A percentile compares a stretch with the other conserved stretches of the same genome.
phyloP scores from a whole-genome alignment of 139 green algal species.

The Cymbomonas tetramitiformis region DNA sequence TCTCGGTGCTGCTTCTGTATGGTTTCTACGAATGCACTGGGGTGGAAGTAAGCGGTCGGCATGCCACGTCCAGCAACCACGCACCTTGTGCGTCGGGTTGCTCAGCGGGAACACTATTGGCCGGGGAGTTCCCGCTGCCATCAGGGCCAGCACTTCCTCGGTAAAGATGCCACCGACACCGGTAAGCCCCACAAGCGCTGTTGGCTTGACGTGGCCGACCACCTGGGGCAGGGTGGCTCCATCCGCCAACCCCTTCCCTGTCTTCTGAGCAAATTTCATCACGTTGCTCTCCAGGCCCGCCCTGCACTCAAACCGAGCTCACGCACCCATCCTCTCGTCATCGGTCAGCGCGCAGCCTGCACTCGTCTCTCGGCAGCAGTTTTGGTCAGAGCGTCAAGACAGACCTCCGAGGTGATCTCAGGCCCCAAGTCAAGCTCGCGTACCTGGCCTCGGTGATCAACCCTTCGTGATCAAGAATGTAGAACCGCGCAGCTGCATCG shows the following conservation, averaged over 20 bases:
- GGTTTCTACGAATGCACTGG: too few relatives aligned
- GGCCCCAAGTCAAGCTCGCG: background rate
- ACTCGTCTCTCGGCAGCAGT: too few relatives aligned
- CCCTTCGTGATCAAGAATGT: slow-evolving; percentile 44
- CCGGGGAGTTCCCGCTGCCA: slow-evolving; percentile 8
- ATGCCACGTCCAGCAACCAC: too few relatives aligned
- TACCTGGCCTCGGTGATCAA: slow-evolving; percentile 34
- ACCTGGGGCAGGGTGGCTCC: slow-evolving; percentile 44
- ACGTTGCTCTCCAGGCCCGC: background rate
- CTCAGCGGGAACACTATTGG: slow-evolving; percentile 28
- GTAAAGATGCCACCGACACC: slow-evolving; percentile 50
- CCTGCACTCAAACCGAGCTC: too few relatives aligned
- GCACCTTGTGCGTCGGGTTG: slow-evolving; percentile 27
- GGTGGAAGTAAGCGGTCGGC: too few relatives aligned
- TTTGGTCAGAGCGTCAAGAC: too few relatives aligned
- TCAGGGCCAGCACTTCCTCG: slow-evolving; percentile 26
- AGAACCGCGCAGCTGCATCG: slow-evolving; percentile 48
- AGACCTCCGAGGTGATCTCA: too few relatives aligned
- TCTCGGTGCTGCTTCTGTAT: too few relatives aligned
- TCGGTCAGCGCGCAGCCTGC: too few relatives aligned
- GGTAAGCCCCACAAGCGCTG: slow-evolving; percentile 61
- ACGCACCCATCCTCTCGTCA: too few relatives aligned
- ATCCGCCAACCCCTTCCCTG: slow-evolving; percentile 21
- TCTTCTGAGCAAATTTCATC: background rate
- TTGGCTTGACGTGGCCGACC: slow-evolving; percentile 44